phyloP scores from a whole-genome alignment of 257 asterid genomes.

The Linaria vulgaris region DNA sequence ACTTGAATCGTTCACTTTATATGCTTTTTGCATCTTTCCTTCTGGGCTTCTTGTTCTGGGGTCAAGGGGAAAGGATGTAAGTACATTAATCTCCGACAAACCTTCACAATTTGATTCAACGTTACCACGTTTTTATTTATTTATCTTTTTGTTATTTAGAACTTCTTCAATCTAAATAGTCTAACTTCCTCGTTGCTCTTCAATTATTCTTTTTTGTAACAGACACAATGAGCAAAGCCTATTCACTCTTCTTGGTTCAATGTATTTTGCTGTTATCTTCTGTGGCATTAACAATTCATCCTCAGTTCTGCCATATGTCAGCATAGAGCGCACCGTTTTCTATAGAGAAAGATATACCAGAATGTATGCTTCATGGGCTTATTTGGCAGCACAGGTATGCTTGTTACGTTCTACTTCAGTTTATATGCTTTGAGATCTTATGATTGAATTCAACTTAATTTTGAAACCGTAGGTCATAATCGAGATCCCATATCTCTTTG shows the following conservation, averaged over 20 bases:
- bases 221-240: slow-evolving; percentile 52
- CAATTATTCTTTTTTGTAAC: background rate
- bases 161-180: background rate
- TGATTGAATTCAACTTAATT: background rate
- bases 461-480: slow-evolving; percentile 18
- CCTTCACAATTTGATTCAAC: background rate
- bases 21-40: slow-evolving; percentile 38
- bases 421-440: too few relatives aligned
- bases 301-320: slow-evolving; percentile 43
- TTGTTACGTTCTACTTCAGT: background rate
- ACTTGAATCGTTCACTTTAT: slow-evolving; percentile 35
- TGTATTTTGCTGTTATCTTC: slow-evolving; percentile 38
- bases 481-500: slow-evolving; percentile 33
- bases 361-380: slow-evolving; percentile 67
- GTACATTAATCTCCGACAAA: background rate
- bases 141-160: background rate
- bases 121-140: background rate
- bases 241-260: slow-evolving; percentile 47
- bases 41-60: slow-evolving; percentile 37
- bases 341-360: slow-evolving; percentile 59
- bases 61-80: slow-evolving; percentile 47
- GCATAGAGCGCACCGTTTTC: slow-evolving; percentile 47
- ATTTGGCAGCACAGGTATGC: slow-evolving; percentile 55
- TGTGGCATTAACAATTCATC: slow-evolving; percentile 52
- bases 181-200: background rate